These are phyloP conservation scores for Kitagawia praeruptora DNA, from an alignment of 129 eudicot species.

Conservation along the genomic window DNA sequence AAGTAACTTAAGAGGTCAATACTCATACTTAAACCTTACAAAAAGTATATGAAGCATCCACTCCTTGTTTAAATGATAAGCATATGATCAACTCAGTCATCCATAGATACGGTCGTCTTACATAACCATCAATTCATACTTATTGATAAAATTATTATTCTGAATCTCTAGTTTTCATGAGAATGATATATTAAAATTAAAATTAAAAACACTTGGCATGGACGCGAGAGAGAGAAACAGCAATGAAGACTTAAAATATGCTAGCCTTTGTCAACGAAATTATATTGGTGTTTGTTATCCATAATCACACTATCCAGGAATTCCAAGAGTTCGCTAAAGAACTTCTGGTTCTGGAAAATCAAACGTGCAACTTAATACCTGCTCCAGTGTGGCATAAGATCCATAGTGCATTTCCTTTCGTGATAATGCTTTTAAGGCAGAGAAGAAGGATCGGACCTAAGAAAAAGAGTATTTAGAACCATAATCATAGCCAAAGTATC, in stretches of 20 bases:
- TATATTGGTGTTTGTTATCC: not conserved
- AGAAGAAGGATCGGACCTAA: constrained; percentile 45
- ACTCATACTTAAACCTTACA: not conserved
- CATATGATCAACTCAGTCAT: not conserved
- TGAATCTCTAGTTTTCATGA: not conserved
- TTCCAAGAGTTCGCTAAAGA: not conserved
- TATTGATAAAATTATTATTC: not conserved
- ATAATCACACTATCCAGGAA: not conserved
- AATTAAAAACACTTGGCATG: not conserved
- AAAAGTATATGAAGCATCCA: not conserved
- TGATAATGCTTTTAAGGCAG: constrained; percentile 55
- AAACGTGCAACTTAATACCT: constrained; percentile 26
- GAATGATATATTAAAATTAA: not conserved
- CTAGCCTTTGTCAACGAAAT: not conserved
- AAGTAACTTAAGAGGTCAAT: not conserved
- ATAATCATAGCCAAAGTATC: not conserved
- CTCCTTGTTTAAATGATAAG: not conserved
- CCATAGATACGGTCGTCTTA: not conserved
- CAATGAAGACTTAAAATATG: not conserved
- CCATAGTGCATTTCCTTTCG: constrained; percentile 63
- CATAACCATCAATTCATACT: not conserved
- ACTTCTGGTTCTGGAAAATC: not conserved
- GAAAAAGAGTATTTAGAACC: not conserved
- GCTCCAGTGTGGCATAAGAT: constrained; percentile 52
- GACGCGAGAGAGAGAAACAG: not conserved